phyloP scores from a whole-genome alignment of 176 grass and related monocot genomes.

The Carex kokanica region DNA sequence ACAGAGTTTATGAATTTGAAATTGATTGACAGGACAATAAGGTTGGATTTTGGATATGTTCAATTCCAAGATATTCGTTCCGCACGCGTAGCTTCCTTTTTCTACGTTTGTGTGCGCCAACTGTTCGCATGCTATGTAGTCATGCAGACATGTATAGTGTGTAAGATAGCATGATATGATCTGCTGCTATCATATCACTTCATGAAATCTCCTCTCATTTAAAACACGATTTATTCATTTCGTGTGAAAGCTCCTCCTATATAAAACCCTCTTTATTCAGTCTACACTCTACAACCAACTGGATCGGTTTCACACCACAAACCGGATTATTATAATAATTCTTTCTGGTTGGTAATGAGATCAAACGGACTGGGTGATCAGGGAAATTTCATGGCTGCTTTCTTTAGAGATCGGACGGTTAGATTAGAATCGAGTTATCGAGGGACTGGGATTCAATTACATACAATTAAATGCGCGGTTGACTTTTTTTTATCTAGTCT shows the following conservation, averaged over 20 bases:
- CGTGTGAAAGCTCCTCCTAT: no score
- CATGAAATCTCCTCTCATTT: not conserved
- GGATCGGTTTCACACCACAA: no score
- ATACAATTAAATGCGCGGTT: not conserved
- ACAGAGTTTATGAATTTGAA: not conserved
- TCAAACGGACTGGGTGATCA: no score
- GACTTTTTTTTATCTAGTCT: not conserved
- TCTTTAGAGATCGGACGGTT: no score
- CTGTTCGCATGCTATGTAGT: not conserved
- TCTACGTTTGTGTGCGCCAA: constrained; percentile 21
- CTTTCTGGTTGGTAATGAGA: no score
- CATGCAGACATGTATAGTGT: no score
- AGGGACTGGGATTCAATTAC: not conserved
- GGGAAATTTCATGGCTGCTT: no score
- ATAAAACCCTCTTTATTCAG: no score
- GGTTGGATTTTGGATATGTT: not conserved
- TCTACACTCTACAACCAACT: no score
- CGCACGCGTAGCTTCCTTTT: constrained; percentile 4
- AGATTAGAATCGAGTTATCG: no score
- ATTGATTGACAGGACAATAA: not conserved
- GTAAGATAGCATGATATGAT: not conserved
- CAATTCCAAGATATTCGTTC: not conserved
- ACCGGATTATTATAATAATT: no score
- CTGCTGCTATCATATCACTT: not conserved
- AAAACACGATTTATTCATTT: no score